Evolutionary conservation across 805 yeast genomes (phyloP).

Genomic region (Scheffersomyces ergatensis): DNA sequence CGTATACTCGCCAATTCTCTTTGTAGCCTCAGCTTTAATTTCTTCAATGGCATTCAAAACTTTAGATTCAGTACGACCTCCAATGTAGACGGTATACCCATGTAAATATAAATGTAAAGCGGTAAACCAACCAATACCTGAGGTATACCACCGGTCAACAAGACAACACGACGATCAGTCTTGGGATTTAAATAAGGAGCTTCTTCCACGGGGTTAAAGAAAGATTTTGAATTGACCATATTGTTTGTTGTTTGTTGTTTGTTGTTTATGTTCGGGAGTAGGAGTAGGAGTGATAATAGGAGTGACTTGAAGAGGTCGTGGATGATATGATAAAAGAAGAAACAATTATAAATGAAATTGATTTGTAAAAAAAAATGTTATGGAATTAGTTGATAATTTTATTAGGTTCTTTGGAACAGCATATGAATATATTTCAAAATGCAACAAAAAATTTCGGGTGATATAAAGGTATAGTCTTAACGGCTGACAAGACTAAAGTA

Average conservation of each 20-base stretch:
- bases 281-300: too few relatives aligned
- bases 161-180: constrained; percentile 23
- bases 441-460: too few relatives aligned
- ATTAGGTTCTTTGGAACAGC: too few relatives aligned
- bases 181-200: constrained; percentile 29
- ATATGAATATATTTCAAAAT: too few relatives aligned
- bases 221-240: constrained; percentile 8
- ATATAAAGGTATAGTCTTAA: too few relatives aligned
- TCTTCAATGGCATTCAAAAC: constrained; percentile 31
- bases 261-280: not conserved
- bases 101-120: constrained; percentile 38
- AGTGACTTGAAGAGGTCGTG: too few relatives aligned
- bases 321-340: too few relatives aligned
- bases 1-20: constrained; percentile 10
- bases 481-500: too few relatives aligned
- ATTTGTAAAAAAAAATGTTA: too few relatives aligned
- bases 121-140: constrained; percentile 42
- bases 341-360: too few relatives aligned
- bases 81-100: constrained; percentile 35
- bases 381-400: too few relatives aligned
- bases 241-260: not conserved
- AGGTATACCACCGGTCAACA: constrained; percentile 40
- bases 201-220: constrained; percentile 22
- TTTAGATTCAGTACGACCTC: constrained; percentile 32
- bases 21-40: constrained; percentile 29